These are phyloP conservation scores for Moricandia arvensis DNA, from an alignment of 345 rosid genomes.

Conservation along the genomic window DNA sequence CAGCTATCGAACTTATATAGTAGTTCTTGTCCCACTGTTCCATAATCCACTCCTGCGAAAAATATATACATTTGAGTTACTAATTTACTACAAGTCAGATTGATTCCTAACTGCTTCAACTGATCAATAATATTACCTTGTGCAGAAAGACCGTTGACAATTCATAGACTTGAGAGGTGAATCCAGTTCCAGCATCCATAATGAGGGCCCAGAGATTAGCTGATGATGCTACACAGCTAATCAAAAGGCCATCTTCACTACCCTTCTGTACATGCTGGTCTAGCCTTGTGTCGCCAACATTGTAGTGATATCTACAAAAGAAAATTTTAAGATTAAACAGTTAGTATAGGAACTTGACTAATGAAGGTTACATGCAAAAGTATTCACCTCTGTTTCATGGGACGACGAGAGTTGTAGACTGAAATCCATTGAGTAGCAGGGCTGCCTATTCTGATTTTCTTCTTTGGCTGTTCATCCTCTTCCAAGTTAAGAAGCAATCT, in stretches of 20 bases:
- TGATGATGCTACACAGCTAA: slow-evolving; percentile 88
- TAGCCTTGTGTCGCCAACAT: slow-evolving; percentile 78
- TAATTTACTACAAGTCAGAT: background rate
- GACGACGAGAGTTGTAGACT: slow-evolving; percentile 86
- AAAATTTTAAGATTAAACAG: background rate
- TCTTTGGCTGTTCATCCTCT: slow-evolving; percentile 90
- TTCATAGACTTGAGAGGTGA: slow-evolving; percentile 80
- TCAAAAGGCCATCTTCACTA: slow-evolving; percentile 78
- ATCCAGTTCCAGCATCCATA: slow-evolving; percentile 99
- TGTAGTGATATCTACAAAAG: slow-evolving; percentile 80
- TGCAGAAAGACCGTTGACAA: slow-evolving; percentile 75
- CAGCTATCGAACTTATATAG: slow-evolving; percentile 87
- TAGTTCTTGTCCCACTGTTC: slow-evolving; percentile 96
- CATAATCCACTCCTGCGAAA: slow-evolving; percentile 93
- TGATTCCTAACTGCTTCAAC: slow-evolving; percentile 6
- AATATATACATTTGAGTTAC: slow-evolving; percentile 3
- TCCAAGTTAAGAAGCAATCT: slow-evolving; percentile 58
- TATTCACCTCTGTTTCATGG: slow-evolving; percentile 90
- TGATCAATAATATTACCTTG: slow-evolving; percentile 53
- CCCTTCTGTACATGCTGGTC: slow-evolving; percentile 85
- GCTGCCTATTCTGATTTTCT: slow-evolving; percentile 78
- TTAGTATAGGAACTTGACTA: background rate
- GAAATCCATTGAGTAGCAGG: slow-evolving; percentile 95
- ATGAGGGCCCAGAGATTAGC: slow-evolving; percentile 93
- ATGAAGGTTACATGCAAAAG: slow-evolving; percentile 24